Conservation (phyloP, 2,329 filamentous ascomycete genomes). For the Lecanicillium sp. region DNA sequence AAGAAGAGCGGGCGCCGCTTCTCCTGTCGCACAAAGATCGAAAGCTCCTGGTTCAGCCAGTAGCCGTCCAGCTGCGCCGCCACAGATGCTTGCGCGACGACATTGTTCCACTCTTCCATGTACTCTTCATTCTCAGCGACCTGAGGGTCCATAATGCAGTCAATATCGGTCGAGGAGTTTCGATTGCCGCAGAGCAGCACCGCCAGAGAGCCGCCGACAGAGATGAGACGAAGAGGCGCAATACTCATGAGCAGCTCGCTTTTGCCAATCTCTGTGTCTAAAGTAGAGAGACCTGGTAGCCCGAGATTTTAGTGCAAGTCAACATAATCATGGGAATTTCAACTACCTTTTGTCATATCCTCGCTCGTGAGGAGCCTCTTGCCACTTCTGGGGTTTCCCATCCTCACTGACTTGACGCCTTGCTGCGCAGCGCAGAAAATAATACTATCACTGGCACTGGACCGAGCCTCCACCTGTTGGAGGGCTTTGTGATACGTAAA, state of each 20-base stretch:
- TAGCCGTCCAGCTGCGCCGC: conserved; percentile 7
- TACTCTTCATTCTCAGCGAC: conserved; percentile 19
- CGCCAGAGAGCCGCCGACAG: conserved; percentile 20
- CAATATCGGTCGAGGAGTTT: conserved; percentile 20
- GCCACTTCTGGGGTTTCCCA: too few species aligned
- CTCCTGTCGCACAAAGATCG: conserved; percentile 17
- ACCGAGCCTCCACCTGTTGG: too few species aligned
- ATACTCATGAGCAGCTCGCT: conserved; percentile 23
- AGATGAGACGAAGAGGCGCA: conserved; percentile 23
- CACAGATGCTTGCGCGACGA: conserved; percentile 15
- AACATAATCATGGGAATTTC: not conserved
- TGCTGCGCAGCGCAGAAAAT: too few species aligned
- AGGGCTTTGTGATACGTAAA: too few species aligned
- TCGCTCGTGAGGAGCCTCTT: conserved; percentile 2
- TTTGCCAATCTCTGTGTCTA: conserved; percentile 20
- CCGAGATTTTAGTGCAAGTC: not conserved
- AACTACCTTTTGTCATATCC: not conserved
- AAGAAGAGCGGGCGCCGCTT: conserved; percentile 20
- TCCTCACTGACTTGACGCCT: too few species aligned
- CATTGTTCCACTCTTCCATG: conserved; percentile 15
- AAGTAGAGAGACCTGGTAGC: not conserved
- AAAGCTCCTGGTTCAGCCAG: conserved; percentile 22
- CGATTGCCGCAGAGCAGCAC: conserved; percentile 20
- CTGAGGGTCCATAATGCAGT: conserved; percentile 23
- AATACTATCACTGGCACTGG: too few species aligned